These are phyloP conservation scores for Malbranchea zuffiana DNA, from an alignment of 2,329 filamentous ascomycete species.

Conservation along the genomic window DNA sequence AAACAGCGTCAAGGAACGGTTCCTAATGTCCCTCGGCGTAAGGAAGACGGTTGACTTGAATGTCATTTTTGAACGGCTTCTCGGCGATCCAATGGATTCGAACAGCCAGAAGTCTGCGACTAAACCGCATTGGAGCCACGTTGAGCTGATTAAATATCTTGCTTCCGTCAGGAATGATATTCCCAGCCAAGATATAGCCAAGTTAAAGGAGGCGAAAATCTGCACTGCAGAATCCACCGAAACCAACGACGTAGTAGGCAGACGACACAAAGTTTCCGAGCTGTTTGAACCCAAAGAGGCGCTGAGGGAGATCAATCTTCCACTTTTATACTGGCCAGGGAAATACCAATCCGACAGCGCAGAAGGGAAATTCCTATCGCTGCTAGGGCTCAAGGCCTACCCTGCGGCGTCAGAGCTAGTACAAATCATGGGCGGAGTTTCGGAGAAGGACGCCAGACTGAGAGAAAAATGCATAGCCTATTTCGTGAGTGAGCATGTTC, in stretches of 20 bases:
- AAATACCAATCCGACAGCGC: constrained; percentile 52
- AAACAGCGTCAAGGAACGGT: constrained; percentile 78
- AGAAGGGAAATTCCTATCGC: constrained; percentile 64
- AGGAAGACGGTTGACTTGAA: constrained; percentile 91
- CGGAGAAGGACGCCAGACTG: constrained; percentile 40
- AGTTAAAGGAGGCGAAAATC: constrained; percentile 65
- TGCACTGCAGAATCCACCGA: constrained; percentile 60
- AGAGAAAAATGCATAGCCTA: constrained; percentile 66
- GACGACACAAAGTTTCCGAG: constrained; percentile 61
- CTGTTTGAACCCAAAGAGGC: constrained; percentile 68
- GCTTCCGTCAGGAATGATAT: constrained; percentile 85
- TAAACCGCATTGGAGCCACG: constrained; percentile 66
- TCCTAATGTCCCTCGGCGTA: constrained; percentile 71
- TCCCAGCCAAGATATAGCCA: constrained; percentile 66
- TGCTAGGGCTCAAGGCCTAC: constrained; percentile 60
- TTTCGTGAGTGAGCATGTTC: constrained; percentile 68
- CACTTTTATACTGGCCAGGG: constrained; percentile 73
- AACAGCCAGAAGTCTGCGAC: constrained; percentile 39
- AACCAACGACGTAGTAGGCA: constrained; percentile 45
- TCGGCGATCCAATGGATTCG: constrained; percentile 47
- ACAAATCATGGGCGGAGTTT: constrained; percentile 56
- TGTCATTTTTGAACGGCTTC: constrained; percentile 79
- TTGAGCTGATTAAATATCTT: constrained; percentile 89
- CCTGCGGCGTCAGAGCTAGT: constrained; percentile 67
- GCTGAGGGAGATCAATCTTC: constrained; percentile 59